Percentiles rank a stretch among this genome's conserved stretches.
Evolutionary conservation across 441 rosid species (phyloP).

Genomic region (Syzygium malaccense): DNA sequence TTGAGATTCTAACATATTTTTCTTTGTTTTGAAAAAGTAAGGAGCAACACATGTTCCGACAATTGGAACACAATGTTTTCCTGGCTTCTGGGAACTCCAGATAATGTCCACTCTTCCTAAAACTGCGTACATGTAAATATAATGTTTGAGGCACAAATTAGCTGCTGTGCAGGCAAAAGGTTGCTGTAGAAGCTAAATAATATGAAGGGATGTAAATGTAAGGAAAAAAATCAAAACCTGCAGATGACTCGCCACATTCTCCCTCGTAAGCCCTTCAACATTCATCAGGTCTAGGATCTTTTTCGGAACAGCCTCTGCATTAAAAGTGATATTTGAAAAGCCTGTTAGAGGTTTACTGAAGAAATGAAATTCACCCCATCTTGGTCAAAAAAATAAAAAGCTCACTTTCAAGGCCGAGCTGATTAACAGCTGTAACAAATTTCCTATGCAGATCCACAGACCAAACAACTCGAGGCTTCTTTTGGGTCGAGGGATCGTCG

Average conservation of each 20-base stretch:
- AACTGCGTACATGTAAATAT: not conserved
- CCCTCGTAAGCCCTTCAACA: not conserved
- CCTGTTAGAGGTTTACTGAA: not conserved
- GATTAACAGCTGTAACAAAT: not conserved
- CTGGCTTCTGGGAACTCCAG: not conserved
- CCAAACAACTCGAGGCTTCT: constrained; percentile 5
- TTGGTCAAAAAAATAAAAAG: not conserved
- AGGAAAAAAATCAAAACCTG: not conserved
- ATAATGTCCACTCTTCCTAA: not conserved
- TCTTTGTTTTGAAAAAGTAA: not conserved
- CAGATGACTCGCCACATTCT: constrained; percentile 2
- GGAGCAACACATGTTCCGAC: not conserved
- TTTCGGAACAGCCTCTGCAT: constrained; percentile 1
- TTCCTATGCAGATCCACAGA: not conserved
- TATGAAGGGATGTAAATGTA: not conserved
- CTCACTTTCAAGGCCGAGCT: not conserved
- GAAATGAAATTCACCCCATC: not conserved
- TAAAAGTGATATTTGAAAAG: not conserved
- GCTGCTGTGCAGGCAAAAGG: not conserved
- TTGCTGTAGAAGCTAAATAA: not conserved
- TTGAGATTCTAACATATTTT: not conserved
- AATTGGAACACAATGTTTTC: not conserved
- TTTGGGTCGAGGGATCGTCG: not conserved
- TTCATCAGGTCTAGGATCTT: constrained; percentile 5
- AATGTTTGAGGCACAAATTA: not conserved